These are phyloP conservation scores for Aspergillus leporis DNA, from an alignment of 495 filamentous ascomycete species.

Conservation along the genomic window DNA sequence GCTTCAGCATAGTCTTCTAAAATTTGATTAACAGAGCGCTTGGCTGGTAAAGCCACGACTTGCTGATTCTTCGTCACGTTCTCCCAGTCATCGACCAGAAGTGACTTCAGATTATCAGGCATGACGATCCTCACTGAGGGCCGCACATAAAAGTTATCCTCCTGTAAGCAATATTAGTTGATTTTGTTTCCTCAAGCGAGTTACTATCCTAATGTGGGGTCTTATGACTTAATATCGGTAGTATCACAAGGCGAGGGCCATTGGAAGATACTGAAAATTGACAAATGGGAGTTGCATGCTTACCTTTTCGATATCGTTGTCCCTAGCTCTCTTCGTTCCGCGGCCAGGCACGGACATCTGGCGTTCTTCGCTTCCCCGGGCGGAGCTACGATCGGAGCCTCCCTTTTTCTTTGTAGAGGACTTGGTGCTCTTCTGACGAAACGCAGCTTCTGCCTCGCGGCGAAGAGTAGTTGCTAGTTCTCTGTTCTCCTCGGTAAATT, in stretches of 20 bases:
- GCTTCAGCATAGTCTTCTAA: constrained; percentile 73
- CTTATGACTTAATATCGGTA: not conserved
- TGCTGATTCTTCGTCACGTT: constrained; percentile 93
- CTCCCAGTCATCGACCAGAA: constrained; percentile 98
- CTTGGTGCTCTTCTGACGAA: constrained; percentile 44
- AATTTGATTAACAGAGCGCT: constrained; percentile 71
- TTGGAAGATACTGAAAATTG: not conserved
- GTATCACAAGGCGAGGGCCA: not conserved
- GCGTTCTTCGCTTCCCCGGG: constrained; percentile 84
- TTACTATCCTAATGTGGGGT: not conserved
- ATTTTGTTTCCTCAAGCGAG: not conserved
- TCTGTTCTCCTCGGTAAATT: constrained; percentile 91
- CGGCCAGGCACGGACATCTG: constrained; percentile 64
- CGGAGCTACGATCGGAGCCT: constrained; percentile 75
- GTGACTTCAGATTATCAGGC: constrained; percentile 82
- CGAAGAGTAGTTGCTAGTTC: constrained; percentile 64
- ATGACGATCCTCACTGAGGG: constrained; percentile 78
- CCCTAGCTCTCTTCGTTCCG: constrained; percentile 69
- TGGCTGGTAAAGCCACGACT: constrained; percentile 79
- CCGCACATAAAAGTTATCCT: constrained; percentile 76
- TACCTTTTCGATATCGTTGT: constrained; percentile 86
- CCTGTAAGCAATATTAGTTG: constrained; percentile 49
- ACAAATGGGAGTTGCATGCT: constrained; percentile 33
- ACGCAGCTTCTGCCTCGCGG: constrained; percentile 42
- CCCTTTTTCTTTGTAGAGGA: constrained; percentile 57